Base-by-base conservation (phyloP, 192 early-diverging fungal species). In the Thoreauomyces humboldtii region DNA sequence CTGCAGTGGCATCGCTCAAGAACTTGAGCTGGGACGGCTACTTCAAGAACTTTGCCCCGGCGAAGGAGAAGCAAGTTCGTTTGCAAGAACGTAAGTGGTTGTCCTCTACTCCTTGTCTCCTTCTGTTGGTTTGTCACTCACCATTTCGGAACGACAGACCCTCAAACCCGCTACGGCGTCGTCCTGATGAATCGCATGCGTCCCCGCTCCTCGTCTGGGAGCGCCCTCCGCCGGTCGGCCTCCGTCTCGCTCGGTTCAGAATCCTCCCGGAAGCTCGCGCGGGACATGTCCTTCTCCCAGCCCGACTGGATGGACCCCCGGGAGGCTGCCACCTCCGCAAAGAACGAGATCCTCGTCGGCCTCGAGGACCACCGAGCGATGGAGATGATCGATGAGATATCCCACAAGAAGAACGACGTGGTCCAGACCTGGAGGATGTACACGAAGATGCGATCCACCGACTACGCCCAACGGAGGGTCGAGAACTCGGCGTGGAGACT, bases 1-100 rank as follows among this genome's bases (percentile, higher is more conserved):
- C 81, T 4, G 57, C 59, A n/a, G 70, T 71, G 7, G 81, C 81
- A 19, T 21, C 48, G 7, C 64, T 83, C 9, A 81, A 79, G 63
- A 83, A 83, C 60, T 52, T 83, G 52, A 77, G 71, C 33, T 83
- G 81, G 81, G 81, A 83, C 61, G 81, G 81, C 7, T 83, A 83
- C 58, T 81, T 75, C 58, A 83, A 83, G 61, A 76, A 76, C 55
- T 76, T 59, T 44, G 66, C 65, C 36, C 74, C 74, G 7, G 66
- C 70, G 7, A 55, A 70, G 31, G 74, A 76, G 17, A 76, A 76
- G 62, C 65, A 69, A 65, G 54, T 65, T 7, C 46, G 71, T 6
- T 34, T 76, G 31, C 65, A 73, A 48, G 66, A 76, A 66, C 65
- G 47, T 50, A 50, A 24, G 47, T 47, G 5, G 38, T n/a, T n/a